Conservation (phyloP, 768 basidiomycete genomes). For the Trametes cinnabarina region DNA sequence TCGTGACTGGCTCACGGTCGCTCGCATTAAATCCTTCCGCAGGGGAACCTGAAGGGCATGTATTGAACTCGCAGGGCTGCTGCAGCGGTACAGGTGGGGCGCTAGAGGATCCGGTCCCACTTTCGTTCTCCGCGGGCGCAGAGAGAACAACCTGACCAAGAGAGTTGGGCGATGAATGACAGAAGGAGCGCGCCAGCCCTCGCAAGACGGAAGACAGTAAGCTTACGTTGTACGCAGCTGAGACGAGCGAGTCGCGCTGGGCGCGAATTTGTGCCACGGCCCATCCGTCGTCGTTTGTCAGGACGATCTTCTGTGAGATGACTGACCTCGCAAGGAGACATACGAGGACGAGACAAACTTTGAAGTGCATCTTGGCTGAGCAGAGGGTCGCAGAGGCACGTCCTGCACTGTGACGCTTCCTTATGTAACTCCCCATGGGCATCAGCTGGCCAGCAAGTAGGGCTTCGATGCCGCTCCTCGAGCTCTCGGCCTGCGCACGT, state of each 20-base stretch:
- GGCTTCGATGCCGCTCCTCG: not conserved
- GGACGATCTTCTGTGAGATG: constrained; percentile 24
- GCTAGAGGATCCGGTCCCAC: constrained; percentile 45
- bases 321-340: not conserved
- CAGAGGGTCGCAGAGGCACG: not conserved
- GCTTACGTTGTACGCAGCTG: constrained; percentile 38
- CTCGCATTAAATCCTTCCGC: constrained; percentile 41
- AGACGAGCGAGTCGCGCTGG: constrained; percentile 37
- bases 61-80: constrained; percentile 41
- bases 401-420: too few species aligned
- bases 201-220: not conserved
- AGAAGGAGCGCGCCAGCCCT: too few species aligned
- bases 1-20: constrained; percentile 32
- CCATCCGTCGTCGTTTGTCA: constrained; percentile 43
- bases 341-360: not conserved
- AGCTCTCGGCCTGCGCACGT: not conserved
- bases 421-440: too few species aligned
- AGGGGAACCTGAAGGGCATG: constrained; percentile 42
- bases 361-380: not conserved
- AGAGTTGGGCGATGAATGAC: not conserved
- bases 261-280: constrained; percentile 46
- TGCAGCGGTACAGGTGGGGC: constrained; percentile 32
- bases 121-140: constrained; percentile 44
- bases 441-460: not conserved
- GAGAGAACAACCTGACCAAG: constrained; percentile 43